These are phyloP conservation scores for Penstemon eatonii DNA, from an alignment of 257 asterid genomes.

Conservation along the genomic window DNA sequence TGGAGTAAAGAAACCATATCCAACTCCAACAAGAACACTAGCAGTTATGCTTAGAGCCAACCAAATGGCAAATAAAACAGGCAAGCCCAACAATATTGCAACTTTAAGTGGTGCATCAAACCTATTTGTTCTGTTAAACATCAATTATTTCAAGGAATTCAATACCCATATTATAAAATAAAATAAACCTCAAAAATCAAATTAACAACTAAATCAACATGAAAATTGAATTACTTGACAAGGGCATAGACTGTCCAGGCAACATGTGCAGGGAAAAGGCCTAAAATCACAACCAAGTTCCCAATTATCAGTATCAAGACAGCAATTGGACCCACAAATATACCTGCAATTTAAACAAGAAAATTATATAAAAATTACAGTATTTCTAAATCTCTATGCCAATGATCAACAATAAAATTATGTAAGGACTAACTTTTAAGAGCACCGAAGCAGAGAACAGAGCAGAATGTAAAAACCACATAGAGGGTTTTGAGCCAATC, in stretches of 20 bases:
- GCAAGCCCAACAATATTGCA: slow-evolving; percentile 73
- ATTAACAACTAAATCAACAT: slow-evolving; percentile 6
- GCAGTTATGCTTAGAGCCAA: slow-evolving; percentile 82
- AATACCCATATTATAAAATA: slow-evolving; percentile 3
- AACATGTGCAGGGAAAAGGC: slow-evolving; percentile 88
- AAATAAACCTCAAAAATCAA: slow-evolving; percentile 3
- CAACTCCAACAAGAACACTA: slow-evolving; percentile 76
- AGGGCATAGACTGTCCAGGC: slow-evolving; percentile 82
- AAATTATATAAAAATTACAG: not conserved
- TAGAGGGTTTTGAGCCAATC: slow-evolving; percentile 51
- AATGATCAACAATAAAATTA: slow-evolving; percentile 16
- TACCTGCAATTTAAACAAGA: slow-evolving; percentile 52
- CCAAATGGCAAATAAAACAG: slow-evolving; percentile 80
- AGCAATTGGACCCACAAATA: slow-evolving; percentile 84
- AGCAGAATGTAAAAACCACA: slow-evolving; percentile 66
- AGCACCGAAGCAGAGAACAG: slow-evolving; percentile 72
- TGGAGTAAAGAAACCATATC: slow-evolving; percentile 92
- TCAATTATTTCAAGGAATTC: slow-evolving; percentile 11
- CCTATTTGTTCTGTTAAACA: slow-evolving; percentile 58
- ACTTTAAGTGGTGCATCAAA: slow-evolving; percentile 79
- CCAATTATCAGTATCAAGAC: slow-evolving; percentile 63
- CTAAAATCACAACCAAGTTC: slow-evolving; percentile 78
- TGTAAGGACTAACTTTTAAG: slow-evolving; percentile 59
- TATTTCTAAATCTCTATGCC: not conserved
- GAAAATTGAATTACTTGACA: slow-evolving; percentile 51